phyloP scores from a whole-genome alignment of 306 rosid genomes.

The Vicia sativa region DNA sequence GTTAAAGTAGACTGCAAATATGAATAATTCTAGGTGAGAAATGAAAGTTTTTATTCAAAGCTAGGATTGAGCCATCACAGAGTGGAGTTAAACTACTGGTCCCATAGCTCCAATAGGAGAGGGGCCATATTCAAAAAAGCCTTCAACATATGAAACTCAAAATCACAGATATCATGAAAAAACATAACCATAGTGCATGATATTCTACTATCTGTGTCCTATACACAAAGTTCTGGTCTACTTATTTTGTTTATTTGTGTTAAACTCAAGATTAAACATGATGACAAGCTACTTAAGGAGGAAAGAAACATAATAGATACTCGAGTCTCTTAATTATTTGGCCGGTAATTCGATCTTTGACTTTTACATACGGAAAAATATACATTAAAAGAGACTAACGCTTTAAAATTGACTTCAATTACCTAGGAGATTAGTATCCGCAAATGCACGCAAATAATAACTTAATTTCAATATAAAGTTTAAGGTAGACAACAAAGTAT shows the following conservation, averaged over 20 bases:
- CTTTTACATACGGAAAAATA: neutral
- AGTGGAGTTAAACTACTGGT: conserved; percentile 35
- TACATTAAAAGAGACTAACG: neutral
- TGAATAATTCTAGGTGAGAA: conserved; percentile 17
- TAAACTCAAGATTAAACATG: too few species aligned
- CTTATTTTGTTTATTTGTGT: too few species aligned
- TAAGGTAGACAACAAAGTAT: conserved; percentile 16
- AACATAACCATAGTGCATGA: conserved; percentile 12
- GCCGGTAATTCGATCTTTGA: neutral
- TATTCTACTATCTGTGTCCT: conserved; percentile 10
- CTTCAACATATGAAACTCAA: conserved; percentile 32
- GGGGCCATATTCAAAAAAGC: conserved; percentile 32
- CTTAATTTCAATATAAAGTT: neutral
- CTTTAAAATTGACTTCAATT: neutral
- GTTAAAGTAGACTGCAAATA: conserved; percentile 27
- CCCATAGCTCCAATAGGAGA: conserved; percentile 32
- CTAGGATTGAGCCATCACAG: conserved; percentile 16
- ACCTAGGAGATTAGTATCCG: neutral
- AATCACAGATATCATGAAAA: conserved; percentile 15
- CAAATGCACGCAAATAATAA: neutral
- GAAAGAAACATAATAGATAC: too few species aligned
- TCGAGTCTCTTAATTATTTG: neutral
- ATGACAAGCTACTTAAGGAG: too few species aligned
- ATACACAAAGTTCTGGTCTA: conserved; percentile 3
- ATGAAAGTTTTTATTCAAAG: conserved; percentile 10